A percentile compares a stretch with the other conserved stretches of the same genome.
These are phyloP conservation scores for Monosporascus sp. DNA, from an alignment of 2,329 filamentous ascomycete species.

Conservation along the genomic window DNA sequence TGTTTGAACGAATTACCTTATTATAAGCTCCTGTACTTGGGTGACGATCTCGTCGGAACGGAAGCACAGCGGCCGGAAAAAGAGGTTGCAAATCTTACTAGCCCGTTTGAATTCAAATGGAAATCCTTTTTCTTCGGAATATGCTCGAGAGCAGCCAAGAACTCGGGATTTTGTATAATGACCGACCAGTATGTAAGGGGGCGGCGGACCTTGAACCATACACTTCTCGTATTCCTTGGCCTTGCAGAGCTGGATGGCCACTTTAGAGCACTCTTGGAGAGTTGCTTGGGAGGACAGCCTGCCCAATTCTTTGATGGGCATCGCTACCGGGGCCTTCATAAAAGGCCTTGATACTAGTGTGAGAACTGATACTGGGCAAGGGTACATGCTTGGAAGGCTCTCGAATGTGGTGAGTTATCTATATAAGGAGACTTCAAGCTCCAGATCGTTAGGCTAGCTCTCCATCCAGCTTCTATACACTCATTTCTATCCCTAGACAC, in stretches of 20 bases:
- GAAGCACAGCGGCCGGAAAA: conserved; percentile 41
- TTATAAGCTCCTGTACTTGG: conserved; percentile 22
- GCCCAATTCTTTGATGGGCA: conserved; percentile 28
- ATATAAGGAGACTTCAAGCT: no score
- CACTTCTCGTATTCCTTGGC: conserved; percentile 38
- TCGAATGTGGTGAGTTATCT: no score
- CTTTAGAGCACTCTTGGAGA: conserved; percentile 33
- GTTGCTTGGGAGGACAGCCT: conserved; percentile 36
- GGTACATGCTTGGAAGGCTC: no score
- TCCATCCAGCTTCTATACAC: no score
- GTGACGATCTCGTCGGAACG: conserved; percentile 36
- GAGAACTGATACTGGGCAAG: neutral
- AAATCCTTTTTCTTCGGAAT: conserved; percentile 38
- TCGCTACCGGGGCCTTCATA: neutral
- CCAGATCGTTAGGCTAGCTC: no score
- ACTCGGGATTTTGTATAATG: conserved; percentile 36
- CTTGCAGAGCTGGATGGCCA: conserved; percentile 43
- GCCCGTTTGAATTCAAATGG: conserved; percentile 32
- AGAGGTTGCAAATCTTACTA: conserved; percentile 31
- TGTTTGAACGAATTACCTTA: conserved; percentile 25
- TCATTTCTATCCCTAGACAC: no score
- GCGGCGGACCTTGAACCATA: conserved; percentile 31
- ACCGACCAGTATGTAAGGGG: conserved; percentile 36
- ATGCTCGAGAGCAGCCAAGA: conserved; percentile 37
- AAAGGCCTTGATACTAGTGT: neutral